phyloP scores from a whole-genome alignment of 1,139 yeast genomes.

The Pichia cactophila region DNA sequence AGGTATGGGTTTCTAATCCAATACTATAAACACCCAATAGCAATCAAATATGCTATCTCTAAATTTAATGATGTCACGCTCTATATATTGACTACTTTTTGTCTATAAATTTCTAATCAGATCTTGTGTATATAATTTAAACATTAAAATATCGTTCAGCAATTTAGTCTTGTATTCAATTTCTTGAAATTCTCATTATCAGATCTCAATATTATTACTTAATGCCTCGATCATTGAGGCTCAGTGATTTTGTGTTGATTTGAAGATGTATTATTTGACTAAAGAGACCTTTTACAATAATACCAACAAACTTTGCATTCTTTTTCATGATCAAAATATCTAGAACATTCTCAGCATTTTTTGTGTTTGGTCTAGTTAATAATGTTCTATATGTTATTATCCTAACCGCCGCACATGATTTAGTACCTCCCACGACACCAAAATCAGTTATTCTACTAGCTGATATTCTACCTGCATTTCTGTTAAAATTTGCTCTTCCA shows the following conservation, averaged over 20 bases:
- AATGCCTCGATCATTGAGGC: no score
- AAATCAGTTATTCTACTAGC: constrained; percentile 81
- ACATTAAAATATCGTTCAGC: background rate
- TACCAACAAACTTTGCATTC: background rate
- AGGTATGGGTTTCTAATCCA: constrained; percentile 31
- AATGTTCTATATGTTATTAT: constrained; percentile 88
- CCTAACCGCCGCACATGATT: constrained; percentile 82
- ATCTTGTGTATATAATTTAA: background rate
- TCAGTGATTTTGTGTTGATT: no score
- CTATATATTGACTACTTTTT: background rate
- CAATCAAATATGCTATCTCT: background rate
- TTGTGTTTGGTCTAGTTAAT: constrained; percentile 80
- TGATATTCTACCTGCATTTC: constrained; percentile 77
- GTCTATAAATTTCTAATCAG: background rate
- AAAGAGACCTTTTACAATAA: background rate
- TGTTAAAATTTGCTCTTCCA: constrained; percentile 67
- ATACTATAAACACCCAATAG: background rate
- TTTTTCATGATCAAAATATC: constrained; percentile 1
- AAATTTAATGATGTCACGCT: background rate
- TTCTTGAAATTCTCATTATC: no score
- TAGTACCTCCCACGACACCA: constrained; percentile 78
- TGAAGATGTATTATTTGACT: no score
- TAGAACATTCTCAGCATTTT: constrained; percentile 45
- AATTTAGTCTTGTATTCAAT: no score
- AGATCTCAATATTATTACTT: no score